These are phyloP conservation scores for Escallonia rubra DNA, from an alignment of 129 eudicot genomes.

Conservation along the genomic window DNA sequence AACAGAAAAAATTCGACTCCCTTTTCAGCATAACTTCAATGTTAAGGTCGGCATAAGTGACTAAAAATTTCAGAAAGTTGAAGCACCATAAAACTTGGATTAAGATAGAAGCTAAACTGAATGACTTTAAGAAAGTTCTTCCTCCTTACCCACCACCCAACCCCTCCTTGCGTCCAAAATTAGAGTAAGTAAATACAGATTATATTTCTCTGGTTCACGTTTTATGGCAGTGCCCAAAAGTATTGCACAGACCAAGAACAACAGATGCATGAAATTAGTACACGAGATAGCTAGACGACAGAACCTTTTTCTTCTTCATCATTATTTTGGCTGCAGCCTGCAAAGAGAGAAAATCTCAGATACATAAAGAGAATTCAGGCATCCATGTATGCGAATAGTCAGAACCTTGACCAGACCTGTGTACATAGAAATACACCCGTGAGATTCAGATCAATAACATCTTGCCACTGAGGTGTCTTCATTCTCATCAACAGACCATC, in stretches of 20 bases:
- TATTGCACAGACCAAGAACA: background rate
- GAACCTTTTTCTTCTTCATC: constrained; percentile 63
- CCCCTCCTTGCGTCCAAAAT: too few relatives aligned
- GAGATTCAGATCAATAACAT: constrained; percentile 70
- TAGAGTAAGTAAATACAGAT: too few relatives aligned
- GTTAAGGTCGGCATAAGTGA: too few relatives aligned
- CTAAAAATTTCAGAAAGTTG: too few relatives aligned
- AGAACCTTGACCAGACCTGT: constrained; percentile 30
- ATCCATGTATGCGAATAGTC: background rate
- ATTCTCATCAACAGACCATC: constrained; percentile 59
- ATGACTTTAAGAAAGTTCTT: too few relatives aligned
- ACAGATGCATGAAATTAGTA: background rate
- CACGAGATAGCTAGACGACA: background rate
- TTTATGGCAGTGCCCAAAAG: background rate
- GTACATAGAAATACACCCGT: constrained; percentile 69
- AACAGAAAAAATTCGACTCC: too few relatives aligned
- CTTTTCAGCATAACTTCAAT: too few relatives aligned
- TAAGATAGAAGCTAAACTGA: too few relatives aligned
- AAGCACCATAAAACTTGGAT: too few relatives aligned
- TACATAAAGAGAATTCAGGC: background rate
- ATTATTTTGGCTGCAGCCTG: constrained; percentile 76
- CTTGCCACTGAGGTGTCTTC: constrained; percentile 69
- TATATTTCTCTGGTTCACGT: too few relatives aligned
- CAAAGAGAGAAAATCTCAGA: constrained; percentile 11
- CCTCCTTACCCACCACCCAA: too few relatives aligned